These are phyloP conservation scores for Sclerotinia trifoliorum DNA, from an alignment of 2,329 filamentous ascomycete genomes.

Conservation along the genomic window DNA sequence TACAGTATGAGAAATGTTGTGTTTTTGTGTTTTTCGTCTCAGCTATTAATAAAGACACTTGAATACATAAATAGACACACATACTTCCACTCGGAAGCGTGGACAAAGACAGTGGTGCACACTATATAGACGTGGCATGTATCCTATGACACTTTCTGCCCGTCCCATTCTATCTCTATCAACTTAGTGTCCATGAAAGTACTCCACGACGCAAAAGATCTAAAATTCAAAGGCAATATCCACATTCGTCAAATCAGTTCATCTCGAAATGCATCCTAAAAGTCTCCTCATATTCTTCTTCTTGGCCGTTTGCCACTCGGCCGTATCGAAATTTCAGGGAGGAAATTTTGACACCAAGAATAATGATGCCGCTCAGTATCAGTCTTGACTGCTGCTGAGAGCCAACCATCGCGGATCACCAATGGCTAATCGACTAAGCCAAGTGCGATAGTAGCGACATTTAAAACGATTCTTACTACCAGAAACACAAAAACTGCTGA, in stretches of 20 bases:
- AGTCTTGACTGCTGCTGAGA: no score
- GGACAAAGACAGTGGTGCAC: not conserved
- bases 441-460: not conserved
- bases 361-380: no score
- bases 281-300: not conserved
- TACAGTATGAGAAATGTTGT: not conserved
- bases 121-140: not conserved
- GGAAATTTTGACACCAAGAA: not conserved
- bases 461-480: not conserved
- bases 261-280: not conserved
- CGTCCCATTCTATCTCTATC: not conserved
- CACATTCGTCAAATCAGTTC: not conserved
- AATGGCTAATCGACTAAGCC: not conserved
- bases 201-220: not conserved
- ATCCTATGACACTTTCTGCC: not conserved
- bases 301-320: not conserved
- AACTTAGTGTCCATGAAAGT: not conserved
- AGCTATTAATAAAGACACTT: not conserved
- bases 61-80: not conserved
- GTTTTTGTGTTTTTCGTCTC: not conserved
- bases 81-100: not conserved
- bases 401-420: not conserved
- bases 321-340: not conserved
- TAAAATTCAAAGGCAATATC: not conserved
- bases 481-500: not conserved